Percentiles rank a stretch among this genome's conserved stretches.
Conservation (phyloP, 2,329 filamentous ascomycete species). For the Epichloe aotearoae region DNA sequence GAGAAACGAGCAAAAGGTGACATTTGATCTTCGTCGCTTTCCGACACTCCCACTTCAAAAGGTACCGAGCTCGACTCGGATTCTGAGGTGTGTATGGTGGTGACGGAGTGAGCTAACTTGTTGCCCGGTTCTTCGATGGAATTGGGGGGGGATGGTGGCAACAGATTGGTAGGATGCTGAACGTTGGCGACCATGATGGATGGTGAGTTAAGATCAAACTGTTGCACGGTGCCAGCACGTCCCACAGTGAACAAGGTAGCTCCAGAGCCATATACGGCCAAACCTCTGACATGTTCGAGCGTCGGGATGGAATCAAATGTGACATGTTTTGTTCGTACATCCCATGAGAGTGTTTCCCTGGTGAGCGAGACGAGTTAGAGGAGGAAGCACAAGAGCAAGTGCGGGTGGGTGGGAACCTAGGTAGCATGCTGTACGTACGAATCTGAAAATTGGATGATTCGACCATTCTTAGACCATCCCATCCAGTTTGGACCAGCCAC, state of each 20-base stretch:
- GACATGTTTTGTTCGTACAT: constrained; percentile 95
- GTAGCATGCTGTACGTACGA: constrained; percentile 45
- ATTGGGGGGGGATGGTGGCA: constrained; percentile 77
- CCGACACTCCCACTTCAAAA: constrained; percentile 47
- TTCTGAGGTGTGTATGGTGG: constrained; percentile 36
- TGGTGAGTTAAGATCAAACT: constrained; percentile 83
- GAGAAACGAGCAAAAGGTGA: constrained; percentile 64
- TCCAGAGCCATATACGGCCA: constrained; percentile 79
- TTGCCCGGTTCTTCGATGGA: constrained; percentile 60
- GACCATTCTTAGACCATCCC: constrained; percentile 95
- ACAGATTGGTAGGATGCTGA: constrained; percentile 67
- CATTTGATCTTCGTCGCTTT: constrained; percentile 64
- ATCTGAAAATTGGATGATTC: constrained; percentile 85
- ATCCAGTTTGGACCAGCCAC: constrained; percentile 81
- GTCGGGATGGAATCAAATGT: constrained; percentile 82
- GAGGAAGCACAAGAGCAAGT: background rate
- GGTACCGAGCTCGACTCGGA: constrained; percentile 42
- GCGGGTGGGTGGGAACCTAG: background rate
- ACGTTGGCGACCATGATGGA: constrained; percentile 72
- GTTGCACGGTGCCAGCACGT: constrained; percentile 77
- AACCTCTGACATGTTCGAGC: constrained; percentile 65
- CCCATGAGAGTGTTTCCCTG: constrained; percentile 88
- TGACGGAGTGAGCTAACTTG: constrained; percentile 31
- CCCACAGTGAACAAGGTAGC: constrained; percentile 89
- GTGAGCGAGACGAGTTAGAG: background rate